Evolutionary conservation across 2,329 filamentous ascomycete genomes (phyloP), one percentile per base, ranked within the genome.

Genomic region (Cladophialophora carrionii): DNA sequence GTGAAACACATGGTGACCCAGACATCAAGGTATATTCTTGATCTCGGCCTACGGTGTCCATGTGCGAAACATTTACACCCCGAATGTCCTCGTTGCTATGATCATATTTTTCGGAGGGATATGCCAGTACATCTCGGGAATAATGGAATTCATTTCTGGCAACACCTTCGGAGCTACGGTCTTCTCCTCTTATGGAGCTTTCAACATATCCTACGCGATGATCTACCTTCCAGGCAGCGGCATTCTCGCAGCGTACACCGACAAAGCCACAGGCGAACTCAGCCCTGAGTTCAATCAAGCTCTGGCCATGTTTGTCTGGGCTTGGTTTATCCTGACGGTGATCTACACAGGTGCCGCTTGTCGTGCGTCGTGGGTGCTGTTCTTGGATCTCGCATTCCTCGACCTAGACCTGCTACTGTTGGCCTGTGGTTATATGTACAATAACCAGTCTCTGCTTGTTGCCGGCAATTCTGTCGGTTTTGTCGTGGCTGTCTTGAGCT

Each of bases 131-230:
- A 70, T 74, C 41, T 63, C 71, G 10, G 72, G 73, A 3, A 72
- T 74, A 32, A 72, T 73, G 66, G 71, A 72, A 29, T 72, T 73
- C 32, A 63, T 71, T 20, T 61, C 68, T 2, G 70, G 70, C 26
- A 72, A 72, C 26, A 71, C 70, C 55, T 76, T 78, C 61, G 74
- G 76, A 62, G 76, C 76, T 43, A 78, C 77, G 31, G 73, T 78
- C 41, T 78, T 78, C 68, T 71, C 75, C 26, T 73, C 77, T 20
- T 79, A 78, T 62, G 77, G 71, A 43, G 77, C 76, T 31, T 79
- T 79, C 71, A 78, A 79, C 68, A 69, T 78, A 20, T 74, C 75
- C 7, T 79, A 78, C 61, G 76, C 76, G 8, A 72, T 77, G 68
- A 78, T 78, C 55, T 78, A 75, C 66, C 68, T 78, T 32, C 77